These are phyloP conservation scores for Ilyonectria robusta DNA, from an alignment of 2,329 filamentous ascomycete genomes.

Conservation along the genomic window DNA sequence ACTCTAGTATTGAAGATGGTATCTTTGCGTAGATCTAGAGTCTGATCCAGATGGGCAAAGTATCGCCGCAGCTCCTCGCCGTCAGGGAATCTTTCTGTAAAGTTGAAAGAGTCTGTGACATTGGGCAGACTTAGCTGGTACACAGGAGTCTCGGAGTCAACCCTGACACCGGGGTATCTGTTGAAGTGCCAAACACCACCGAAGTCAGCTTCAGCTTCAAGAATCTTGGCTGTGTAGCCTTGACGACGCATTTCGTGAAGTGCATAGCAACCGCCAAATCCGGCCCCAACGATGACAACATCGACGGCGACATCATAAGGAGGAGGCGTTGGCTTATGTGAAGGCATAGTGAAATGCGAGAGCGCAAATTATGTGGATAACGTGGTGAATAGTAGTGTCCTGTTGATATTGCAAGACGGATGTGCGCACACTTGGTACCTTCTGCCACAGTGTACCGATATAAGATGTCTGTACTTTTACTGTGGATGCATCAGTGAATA, in stretches of 20 bases:
- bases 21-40: too few species aligned
- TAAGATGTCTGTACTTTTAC: too few species aligned
- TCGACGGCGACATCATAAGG: not conserved
- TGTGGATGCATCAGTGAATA: too few species aligned
- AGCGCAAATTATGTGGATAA: too few species aligned
- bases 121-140: constrained; percentile 53
- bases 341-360: too few species aligned
- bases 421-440: too few species aligned
- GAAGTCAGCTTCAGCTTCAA: constrained; percentile 14
- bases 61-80: constrained; percentile 55
- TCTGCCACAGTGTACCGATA: too few species aligned
- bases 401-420: too few species aligned
- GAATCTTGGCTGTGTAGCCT: constrained; percentile 8
- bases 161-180: constrained; percentile 52
- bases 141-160: constrained; percentile 48
- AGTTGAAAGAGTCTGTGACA: constrained; percentile 52
- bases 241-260: constrained; percentile 4
- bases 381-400: too few species aligned
- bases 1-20: too few species aligned
- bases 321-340: too few species aligned
- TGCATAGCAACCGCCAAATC: constrained; percentile 15
- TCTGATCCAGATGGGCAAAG: constrained; percentile 57
- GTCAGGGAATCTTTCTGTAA: constrained; percentile 51
- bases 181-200: constrained; percentile 55
- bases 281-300: constrained; percentile 10